These are phyloP conservation scores for Rhodotorula sp. DNA, from an alignment of 1,284 basidiomycete species.

Conservation along the genomic window DNA sequence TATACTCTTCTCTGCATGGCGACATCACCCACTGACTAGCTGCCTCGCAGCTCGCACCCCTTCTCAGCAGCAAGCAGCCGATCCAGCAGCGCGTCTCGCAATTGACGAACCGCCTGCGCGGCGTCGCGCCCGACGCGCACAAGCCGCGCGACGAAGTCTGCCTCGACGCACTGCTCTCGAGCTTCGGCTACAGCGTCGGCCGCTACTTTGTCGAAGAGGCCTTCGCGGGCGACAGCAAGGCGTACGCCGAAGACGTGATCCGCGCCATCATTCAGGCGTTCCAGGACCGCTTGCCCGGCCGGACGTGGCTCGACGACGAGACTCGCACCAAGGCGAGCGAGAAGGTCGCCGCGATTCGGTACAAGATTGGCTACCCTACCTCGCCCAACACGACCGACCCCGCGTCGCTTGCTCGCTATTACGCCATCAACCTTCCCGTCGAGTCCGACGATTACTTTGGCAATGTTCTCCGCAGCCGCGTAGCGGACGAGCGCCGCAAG, in stretches of 20 bases:
- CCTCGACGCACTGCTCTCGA: constrained; percentile 52
- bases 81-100: constrained; percentile 71
- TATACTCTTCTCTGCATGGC: constrained; percentile 49
- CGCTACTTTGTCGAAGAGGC: constrained; percentile 78
- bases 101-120: constrained; percentile 70
- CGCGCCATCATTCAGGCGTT: constrained; percentile 83
- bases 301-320: constrained; percentile 89
- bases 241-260: constrained; percentile 81
- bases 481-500: constrained; percentile 54
- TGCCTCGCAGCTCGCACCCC: constrained; percentile 39
- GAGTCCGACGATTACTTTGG: constrained; percentile 74
- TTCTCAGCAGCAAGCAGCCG: constrained; percentile 70
- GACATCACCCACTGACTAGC: not conserved
- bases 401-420: constrained; percentile 71
- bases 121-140: constrained; percentile 82
- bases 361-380: constrained; percentile 76
- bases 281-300: constrained; percentile 70
- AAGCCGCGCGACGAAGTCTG: constrained; percentile 73
- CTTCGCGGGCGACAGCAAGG: constrained; percentile 77
- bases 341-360: constrained; percentile 61
- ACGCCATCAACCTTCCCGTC: constrained; percentile 65
- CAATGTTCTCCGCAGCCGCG: constrained; percentile 68
- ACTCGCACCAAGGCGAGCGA: constrained; percentile 78
- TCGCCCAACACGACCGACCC: constrained; percentile 79
- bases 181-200: constrained; percentile 58